phyloP scores from a whole-genome alignment of 306 rosid genomes.

The Prinsepia uniflora region DNA sequence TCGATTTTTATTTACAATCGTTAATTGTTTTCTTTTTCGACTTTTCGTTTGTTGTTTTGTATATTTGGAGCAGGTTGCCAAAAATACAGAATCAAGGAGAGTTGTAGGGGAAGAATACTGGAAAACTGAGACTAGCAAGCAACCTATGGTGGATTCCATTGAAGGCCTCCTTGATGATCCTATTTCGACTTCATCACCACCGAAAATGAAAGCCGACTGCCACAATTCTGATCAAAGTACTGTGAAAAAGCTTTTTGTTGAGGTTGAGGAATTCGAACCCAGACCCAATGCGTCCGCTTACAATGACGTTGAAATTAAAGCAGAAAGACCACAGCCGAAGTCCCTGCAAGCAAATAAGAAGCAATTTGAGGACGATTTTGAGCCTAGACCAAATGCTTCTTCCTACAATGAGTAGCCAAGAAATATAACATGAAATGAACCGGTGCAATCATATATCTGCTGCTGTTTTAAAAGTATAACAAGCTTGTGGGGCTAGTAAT shows the following conservation, averaged over 20 bases:
- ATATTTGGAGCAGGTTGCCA: not conserved
- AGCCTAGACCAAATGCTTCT: conserved; percentile 10
- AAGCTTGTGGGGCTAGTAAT: not conserved
- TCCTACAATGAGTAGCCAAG: not conserved
- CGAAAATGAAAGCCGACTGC: not conserved
- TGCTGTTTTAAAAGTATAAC: not conserved
- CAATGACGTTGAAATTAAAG: conserved; percentile 7
- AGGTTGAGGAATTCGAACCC: conserved; percentile 18
- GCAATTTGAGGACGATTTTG: conserved; percentile 5
- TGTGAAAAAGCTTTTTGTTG: not conserved
- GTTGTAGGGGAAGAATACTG: not conserved
- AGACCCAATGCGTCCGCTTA: conserved; percentile 2
- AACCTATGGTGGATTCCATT: conserved; percentile 24
- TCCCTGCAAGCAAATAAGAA: no score
- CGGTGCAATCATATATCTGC: not conserved
- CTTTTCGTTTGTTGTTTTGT: not conserved
- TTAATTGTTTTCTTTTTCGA: not conserved
- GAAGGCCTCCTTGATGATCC: conserved; percentile 7
- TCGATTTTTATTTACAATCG: no score
- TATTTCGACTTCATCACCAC: not conserved
- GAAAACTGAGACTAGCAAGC: not conserved
- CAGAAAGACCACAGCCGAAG: no score
- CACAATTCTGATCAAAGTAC: not conserved
- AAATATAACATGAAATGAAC: not conserved
- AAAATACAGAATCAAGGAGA: conserved; percentile 13